Base-by-base conservation (phyloP, 306 rosid genomes). In the Lupinus albus region DNA sequence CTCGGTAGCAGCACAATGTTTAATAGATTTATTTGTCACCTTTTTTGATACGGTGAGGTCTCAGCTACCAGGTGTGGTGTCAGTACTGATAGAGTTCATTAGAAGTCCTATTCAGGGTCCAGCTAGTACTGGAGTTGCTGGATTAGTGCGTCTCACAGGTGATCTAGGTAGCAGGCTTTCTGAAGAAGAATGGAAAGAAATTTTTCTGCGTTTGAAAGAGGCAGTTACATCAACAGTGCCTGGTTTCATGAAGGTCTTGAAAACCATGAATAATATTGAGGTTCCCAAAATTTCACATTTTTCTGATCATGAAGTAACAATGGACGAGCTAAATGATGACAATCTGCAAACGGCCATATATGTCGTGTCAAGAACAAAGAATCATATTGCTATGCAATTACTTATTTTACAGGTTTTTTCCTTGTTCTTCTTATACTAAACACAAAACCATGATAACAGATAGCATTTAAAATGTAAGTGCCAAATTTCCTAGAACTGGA, bases 21-120 rank as follows among this genome's bases (percentile, higher is more conserved):
- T 93, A 62, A 84, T 93, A 65, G 92, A 88, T 82, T 74, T 93
- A 68, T 82, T 88, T 68, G 76, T 86, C 82, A 83, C 80, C 66
- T 90, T 88, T 73, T 93, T 93, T 25, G 76, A 78, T 68, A 45
- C 81, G 45, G 84, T 88, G 72, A 84, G 92, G 81, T 82, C 92
- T 76, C 96, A 93, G 82, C 81, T 93, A 44, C 77, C 96, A 14
- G 91, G 89, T 25, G 90, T 90, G 74, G 87, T 93, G 25, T 76
- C 84, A 45, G 76, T 93, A 70, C 80, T 93, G 68, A 85, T 91
- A 5, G 86, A 84, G 65, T 83, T 86, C 74, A 80, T 93, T 76
- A 83, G 87, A 74, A 90, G 92, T 81, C 85, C 99, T 74, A 80
- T 88, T 81, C 97, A 85, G 68, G 96, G 97, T 83, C 87, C 85